Base-by-base conservation (phyloP, 2,329 filamentous ascomycete genomes). In the Clarireedia monteithiana region DNA sequence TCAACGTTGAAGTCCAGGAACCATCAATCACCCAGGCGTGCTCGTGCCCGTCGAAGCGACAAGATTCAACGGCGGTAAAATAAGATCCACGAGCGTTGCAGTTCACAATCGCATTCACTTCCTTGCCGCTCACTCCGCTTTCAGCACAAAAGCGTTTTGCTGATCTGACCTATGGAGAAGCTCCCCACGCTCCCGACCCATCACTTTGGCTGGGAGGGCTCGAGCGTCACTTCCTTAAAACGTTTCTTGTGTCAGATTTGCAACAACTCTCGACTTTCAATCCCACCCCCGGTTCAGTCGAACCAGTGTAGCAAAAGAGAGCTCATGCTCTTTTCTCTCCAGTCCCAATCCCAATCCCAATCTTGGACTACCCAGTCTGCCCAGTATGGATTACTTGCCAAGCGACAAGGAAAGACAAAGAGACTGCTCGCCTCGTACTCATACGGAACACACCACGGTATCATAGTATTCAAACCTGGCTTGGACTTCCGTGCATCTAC, bases 161-260 rank as follows among this genome's bases (percentile, higher is more conserved):
- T 40, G 12, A 40, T 40, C 5, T 40, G 14, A 17, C 38, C 38
- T 17, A 40, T 40, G 9, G 38, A 17, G 15, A n/a, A 20, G 20
- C 20, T 20, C 20, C 20, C 20, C 20, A 20, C 20, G 9, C 14
- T 15, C 14, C 17, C 7, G 14, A 17, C 38, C 38, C 5, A 14
- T 40, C 38, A 40, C 15, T 40, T 40, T 40, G 27, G 27, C 27
- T 10, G 27, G 7, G 7, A 30, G 27, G 38, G 38, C 38, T 40
- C 38, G 38, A 40, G 38, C 38, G 38, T 40, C 14, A 5, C 38
- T 40, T 40, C 15, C 17, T 14, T 48, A 27, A 53, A 53, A 53
- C 51, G 39, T 27, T 27, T 20, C 15, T 44, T 48, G 51, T 53
- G 38, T 53, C 51, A 48, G 44, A 38, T 48, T 53, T 53, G 51